A percentile compares a stretch with the other conserved stretches of the same genome.
These are phyloP conservation scores for Beauveria medogensis DNA, from an alignment of 2,329 filamentous ascomycete genomes.

Conservation along the genomic window DNA sequence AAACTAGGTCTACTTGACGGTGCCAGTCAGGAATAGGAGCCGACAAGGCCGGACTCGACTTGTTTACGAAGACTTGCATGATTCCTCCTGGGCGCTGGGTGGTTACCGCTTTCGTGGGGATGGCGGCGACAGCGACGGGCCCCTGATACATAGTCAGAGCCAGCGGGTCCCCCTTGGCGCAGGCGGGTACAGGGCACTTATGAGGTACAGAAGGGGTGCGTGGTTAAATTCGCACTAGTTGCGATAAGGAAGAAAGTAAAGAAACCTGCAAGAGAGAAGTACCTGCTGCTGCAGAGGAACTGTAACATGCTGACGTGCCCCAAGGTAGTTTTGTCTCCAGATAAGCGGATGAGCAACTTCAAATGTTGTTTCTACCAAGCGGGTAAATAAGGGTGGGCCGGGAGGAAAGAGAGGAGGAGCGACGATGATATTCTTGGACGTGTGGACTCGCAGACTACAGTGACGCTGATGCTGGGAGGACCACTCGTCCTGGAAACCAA, in stretches of 20 bases:
- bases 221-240: background rate
- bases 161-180: background rate
- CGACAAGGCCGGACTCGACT: too few species aligned
- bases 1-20: too few species aligned
- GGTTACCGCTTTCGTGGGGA: background rate
- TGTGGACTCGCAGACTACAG: background rate
- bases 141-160: constrained; percentile 7
- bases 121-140: background rate
- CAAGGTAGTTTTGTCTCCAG: background rate
- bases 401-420: background rate
- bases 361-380: background rate
- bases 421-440: background rate
- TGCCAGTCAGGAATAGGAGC: too few species aligned
- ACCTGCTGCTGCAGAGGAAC: background rate
- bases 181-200: background rate
- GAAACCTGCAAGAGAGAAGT: background rate
- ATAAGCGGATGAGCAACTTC: background rate
- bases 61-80: too few species aligned
- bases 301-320: background rate
- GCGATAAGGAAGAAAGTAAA: background rate
- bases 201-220: background rate
- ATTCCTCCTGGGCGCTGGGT: background rate
- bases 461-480: background rate
- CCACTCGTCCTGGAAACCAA: background rate
- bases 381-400: background rate